These are phyloP conservation scores for Medicago truncatula DNA, from an alignment of 306 rosid species.

Conservation along the genomic window DNA sequence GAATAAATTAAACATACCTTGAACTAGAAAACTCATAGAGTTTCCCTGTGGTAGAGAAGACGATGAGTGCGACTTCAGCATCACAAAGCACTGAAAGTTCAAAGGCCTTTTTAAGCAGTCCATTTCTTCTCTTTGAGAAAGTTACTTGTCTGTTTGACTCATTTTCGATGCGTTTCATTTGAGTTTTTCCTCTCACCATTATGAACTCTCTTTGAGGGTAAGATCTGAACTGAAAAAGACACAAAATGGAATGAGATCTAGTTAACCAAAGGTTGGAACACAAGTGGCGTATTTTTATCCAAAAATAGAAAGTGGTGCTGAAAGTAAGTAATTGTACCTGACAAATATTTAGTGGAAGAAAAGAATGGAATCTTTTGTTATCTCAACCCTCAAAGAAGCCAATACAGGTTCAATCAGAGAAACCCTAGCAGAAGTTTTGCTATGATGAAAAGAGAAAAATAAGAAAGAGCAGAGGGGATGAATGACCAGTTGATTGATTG, in stretches of 20 bases:
- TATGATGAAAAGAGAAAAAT: background rate
- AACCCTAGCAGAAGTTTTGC: constrained; percentile 4
- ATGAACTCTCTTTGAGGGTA: background rate
- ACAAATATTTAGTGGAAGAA: background rate
- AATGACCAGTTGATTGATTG: background rate
- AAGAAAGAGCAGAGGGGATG: background rate
- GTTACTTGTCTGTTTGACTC: constrained; percentile 92
- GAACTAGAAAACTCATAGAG: constrained; percentile 88
- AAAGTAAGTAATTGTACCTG: constrained; percentile 41
- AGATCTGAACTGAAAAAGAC: constrained; percentile 31
- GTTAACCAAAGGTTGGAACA: background rate
- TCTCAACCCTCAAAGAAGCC: background rate
- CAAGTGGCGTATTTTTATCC: constrained; percentile 22
- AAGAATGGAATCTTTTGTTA: constrained; percentile 24
- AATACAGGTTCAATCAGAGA: background rate
- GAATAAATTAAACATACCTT: constrained; percentile 49
- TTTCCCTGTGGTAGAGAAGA: constrained; percentile 87
- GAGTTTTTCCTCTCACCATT: constrained; percentile 94
- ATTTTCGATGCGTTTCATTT: constrained; percentile 91
- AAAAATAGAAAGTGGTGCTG: constrained; percentile 38
- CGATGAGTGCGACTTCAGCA: constrained; percentile 88
- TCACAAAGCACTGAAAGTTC: constrained; percentile 96
- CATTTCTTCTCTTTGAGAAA: constrained; percentile 86
- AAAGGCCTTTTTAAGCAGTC: constrained; percentile 85
- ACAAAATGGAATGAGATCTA: constrained; percentile 38